Evolutionary conservation across 805 yeast genomes (phyloP).

Genomic region (Schizosaccharomyces pombe): DNA sequence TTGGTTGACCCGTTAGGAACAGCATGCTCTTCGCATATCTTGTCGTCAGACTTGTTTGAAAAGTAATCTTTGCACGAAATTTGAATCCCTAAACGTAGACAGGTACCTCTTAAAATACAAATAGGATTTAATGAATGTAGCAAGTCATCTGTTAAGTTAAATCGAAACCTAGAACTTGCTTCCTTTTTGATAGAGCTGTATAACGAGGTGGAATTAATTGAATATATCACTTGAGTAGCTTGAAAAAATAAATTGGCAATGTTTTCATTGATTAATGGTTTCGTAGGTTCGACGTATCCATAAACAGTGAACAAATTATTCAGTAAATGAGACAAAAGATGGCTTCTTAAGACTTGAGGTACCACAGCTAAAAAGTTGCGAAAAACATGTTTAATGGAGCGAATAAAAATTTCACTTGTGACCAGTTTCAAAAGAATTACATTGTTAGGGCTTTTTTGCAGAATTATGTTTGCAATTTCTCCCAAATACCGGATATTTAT

Average conservation of each 20-base stretch:
- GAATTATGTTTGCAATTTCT: constrained; percentile 21
- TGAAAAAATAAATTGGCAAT: background rate
- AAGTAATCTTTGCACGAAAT: background rate
- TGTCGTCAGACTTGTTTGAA: too few species aligned
- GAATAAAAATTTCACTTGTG: constrained; percentile 49
- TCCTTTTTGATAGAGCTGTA: too few species aligned
- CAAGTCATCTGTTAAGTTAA: constrained; percentile 9
- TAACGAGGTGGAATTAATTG: too few species aligned
- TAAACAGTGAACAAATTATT: background rate
- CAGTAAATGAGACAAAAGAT: background rate
- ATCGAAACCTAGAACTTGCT: background rate
- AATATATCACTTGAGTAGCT: background rate
- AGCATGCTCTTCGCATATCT: too few species aligned
- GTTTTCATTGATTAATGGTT: background rate
- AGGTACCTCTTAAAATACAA: background rate
- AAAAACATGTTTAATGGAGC: constrained; percentile 51
- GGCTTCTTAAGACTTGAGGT: background rate
- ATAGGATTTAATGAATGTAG: background rate
- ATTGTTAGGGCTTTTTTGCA: constrained; percentile 14
- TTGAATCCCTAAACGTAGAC: background rate
- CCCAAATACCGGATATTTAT: constrained; percentile 80
- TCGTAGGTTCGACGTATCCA: background rate
- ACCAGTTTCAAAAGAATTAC: constrained; percentile 17
- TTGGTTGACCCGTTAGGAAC: constrained; percentile 13
- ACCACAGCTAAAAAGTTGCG: background rate